These are phyloP conservation scores for Ustilago cynodontis DNA, from an alignment of 1,284 basidiomycete genomes.

Conservation along the genomic window DNA sequence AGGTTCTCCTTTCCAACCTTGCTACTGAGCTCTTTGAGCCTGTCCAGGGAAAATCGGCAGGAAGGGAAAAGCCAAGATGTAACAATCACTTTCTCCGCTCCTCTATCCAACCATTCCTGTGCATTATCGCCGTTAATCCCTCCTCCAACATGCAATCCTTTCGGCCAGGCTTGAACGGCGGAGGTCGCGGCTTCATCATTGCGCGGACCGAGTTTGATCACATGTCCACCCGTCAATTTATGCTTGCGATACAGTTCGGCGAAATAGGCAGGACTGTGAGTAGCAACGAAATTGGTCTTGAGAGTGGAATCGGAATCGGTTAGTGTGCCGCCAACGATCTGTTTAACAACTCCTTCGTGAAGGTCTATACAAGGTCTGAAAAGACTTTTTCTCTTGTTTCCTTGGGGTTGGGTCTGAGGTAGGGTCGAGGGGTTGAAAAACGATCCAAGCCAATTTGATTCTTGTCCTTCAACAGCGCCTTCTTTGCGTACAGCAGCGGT, in stretches of 20 bases:
- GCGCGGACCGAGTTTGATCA: constrained; percentile 91
- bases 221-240: constrained; percentile 85
- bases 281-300: constrained; percentile 92
- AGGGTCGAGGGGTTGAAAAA: constrained; percentile 26
- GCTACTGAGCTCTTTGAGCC: constrained; percentile 78
- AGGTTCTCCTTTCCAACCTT: constrained; percentile 85
- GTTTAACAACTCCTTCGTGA: constrained; percentile 83
- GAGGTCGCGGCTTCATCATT: constrained; percentile 89
- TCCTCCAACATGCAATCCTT: constrained; percentile 89
- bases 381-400: constrained; percentile 60
- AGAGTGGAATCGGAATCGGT: constrained; percentile 73
- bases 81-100: constrained; percentile 96
- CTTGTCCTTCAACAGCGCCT: constrained; percentile 18
- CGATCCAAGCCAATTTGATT: constrained; percentile 19
- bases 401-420: too few species aligned
- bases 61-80: constrained; percentile 94
- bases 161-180: constrained; percentile 85
- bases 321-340: constrained; percentile 96
- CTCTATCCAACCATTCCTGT: constrained; percentile 83
- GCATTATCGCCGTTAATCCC: constrained; percentile 89
- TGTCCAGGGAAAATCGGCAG: constrained; percentile 81
- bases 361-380: constrained; percentile 98
- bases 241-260: constrained; percentile 82
- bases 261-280: constrained; percentile 83
- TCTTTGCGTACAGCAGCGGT: constrained; percentile 31